Evolutionary conservation across 2,329 filamentous ascomycete species (phyloP).

Genomic region (Pseudogymnoascus verrucosus): DNA sequence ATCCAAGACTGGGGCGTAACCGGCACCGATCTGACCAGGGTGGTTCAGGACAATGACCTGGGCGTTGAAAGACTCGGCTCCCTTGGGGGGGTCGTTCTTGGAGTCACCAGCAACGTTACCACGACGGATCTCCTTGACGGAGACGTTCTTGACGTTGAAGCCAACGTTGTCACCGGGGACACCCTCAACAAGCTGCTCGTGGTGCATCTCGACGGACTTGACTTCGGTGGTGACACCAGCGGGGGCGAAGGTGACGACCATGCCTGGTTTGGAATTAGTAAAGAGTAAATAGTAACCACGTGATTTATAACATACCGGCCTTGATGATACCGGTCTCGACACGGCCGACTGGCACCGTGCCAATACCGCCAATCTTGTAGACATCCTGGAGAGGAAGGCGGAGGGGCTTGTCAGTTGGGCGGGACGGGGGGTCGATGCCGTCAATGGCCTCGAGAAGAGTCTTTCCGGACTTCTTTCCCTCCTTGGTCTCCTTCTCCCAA

Average conservation of each 20-base stretch:
- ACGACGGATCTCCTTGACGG: slow-evolving; percentile 99
- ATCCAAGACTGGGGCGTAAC: slow-evolving; percentile 97
- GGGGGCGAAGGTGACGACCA: slow-evolving; percentile 98
- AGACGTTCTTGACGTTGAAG: slow-evolving; percentile 99
- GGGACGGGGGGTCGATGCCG: slow-evolving; percentile 82
- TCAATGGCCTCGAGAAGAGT: slow-evolving; percentile 99
- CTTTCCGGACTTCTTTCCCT: slow-evolving; percentile 80
- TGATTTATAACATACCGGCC: slow-evolving; percentile 85
- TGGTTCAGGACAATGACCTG: slow-evolving; percentile 99
- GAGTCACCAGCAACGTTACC: slow-evolving; percentile 99
- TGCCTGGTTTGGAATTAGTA: slow-evolving; percentile 42
- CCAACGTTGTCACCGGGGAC: slow-evolving; percentile 99
- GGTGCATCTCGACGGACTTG: slow-evolving; percentile 99
- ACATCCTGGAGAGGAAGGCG: slow-evolving; percentile 99
- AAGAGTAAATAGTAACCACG: slow-evolving; percentile 2
- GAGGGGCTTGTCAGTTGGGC: slow-evolving; percentile 98
- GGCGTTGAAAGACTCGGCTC: slow-evolving; percentile 90
- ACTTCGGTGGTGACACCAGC: slow-evolving; percentile 99
- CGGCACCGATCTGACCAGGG: slow-evolving; percentile 97
- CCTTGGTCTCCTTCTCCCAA: slow-evolving; percentile 98
- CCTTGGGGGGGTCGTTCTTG: slow-evolving; percentile 97
- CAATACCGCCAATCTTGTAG: slow-evolving; percentile 99
- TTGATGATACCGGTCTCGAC: slow-evolving; percentile 98
- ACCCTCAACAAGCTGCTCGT: slow-evolving; percentile 97
- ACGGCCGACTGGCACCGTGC: slow-evolving; percentile 99